Percentiles rank a stretch among this genome's conserved stretches.
These are phyloP conservation scores for Effrenium voratum DNA, from an alignment of 73 alveolate genomes.

Conservation along the genomic window DNA sequence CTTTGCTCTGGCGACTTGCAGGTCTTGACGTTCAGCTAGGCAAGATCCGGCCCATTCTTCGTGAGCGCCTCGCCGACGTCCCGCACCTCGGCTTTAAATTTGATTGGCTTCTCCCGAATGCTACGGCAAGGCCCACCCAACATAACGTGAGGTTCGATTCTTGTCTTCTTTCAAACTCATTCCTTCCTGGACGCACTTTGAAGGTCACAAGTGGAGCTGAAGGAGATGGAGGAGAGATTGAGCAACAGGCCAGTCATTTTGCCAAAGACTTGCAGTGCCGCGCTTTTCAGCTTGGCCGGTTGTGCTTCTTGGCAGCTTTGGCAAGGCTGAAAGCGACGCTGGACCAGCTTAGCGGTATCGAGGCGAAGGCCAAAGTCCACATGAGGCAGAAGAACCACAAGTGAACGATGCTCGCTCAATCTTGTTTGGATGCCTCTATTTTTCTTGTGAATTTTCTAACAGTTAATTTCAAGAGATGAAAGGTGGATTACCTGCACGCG, in stretches of 20 bases:
- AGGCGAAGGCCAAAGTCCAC: slow-evolving; percentile 28
- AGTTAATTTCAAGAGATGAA: no score
- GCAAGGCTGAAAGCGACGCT: slow-evolving; percentile 45
- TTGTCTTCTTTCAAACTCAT: not conserved
- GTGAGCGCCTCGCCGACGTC: slow-evolving; percentile 33
- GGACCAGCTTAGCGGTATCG: slow-evolving; percentile 50
- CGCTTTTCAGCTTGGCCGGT: no score
- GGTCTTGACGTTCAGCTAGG: slow-evolving; percentile 36
- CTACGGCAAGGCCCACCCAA: not conserved
- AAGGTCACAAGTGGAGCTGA: slow-evolving; percentile 61
- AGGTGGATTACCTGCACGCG: no score
- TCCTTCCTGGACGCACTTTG: not conserved
- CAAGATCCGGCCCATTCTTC: slow-evolving; percentile 24
- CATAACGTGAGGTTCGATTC: no score
- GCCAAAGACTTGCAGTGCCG: no score
- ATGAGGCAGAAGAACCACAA: slow-evolving; percentile 23
- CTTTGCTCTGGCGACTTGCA: no score
- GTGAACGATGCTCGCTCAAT: no score
- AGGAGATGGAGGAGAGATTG: slow-evolving; percentile 62
- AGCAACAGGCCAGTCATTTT: slow-evolving; percentile 26
- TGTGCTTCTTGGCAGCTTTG: no score
- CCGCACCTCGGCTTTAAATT: not conserved
- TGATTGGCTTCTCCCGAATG: not conserved
- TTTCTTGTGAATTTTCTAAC: no score
- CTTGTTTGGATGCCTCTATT: no score